phyloP scores from a whole-genome alignment of 2,329 filamentous ascomycete species.

The Cadophora luteo-olivacea region DNA sequence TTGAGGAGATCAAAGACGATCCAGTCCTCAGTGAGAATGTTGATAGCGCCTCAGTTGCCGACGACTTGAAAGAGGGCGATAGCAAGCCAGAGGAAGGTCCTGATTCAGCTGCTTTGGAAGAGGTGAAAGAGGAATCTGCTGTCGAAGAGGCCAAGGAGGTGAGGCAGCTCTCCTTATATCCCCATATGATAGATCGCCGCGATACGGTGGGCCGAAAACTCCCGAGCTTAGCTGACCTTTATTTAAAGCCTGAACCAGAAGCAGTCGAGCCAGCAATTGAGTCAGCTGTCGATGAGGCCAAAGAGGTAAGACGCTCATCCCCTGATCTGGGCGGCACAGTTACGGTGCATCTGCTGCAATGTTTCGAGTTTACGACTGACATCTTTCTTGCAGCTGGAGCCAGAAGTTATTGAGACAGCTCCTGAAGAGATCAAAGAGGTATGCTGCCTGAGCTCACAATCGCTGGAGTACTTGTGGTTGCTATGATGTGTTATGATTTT shows the following conservation, averaged over 20 bases:
- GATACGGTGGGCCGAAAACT: no score
- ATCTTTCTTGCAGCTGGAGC: not conserved
- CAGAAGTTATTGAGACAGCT: not conserved
- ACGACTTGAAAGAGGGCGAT: conserved; percentile 17
- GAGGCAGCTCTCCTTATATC: not conserved
- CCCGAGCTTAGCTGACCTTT: not conserved
- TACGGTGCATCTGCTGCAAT: not conserved
- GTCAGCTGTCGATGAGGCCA: conserved; percentile 8
- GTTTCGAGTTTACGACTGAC: not conserved
- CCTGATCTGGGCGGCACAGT: not conserved
- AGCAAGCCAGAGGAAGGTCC: not conserved
- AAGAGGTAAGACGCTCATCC: not conserved
- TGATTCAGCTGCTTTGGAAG: not conserved
- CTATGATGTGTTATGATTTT: not conserved
- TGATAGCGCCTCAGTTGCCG: conserved; percentile 8
- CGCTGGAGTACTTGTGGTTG: not conserved
- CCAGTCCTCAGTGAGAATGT: not conserved
- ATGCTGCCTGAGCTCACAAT: not conserved
- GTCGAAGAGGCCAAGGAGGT: conserved; percentile 15
- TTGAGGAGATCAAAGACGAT: conserved; percentile 17
- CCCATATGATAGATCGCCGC: no score
- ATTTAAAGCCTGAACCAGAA: not conserved
- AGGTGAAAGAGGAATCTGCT: not conserved
- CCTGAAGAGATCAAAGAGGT: conserved; percentile 7
- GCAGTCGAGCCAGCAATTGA: not conserved